Evolutionary conservation across 176 grass and related monocot species (phyloP), one percentile per base, ranked within the genome.

Genomic region (Miscanthus lutarioriparius): DNA sequence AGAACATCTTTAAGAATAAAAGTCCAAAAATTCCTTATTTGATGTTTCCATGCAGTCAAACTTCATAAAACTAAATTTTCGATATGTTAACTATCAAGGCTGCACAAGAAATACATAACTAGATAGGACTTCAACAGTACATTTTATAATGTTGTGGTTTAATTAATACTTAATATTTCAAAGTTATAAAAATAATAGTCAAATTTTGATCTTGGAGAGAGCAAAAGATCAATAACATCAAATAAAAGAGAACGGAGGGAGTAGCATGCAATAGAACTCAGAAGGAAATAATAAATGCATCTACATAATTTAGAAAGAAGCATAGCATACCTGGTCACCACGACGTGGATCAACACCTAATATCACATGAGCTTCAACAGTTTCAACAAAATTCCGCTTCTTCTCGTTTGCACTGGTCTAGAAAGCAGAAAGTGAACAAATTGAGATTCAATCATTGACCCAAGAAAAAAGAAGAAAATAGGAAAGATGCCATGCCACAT

Each of bases 321-420:
- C 15, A 22, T 23, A 74, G 19, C 39, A 75, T 53, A 94, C 96
- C 91, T 96, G 96, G 67, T 96, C 96, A 69, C 96, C 91, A 83
- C 93, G 93, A 64, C 91, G 93, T 86, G 96, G 96, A 91, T 96
- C 93, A 73, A 98, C 96, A 81, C 96, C 96, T 85, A 98, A 81
- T 84, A 90, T 94, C 35, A 96, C 96, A 87, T 98, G 96, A 81
- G 96, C 96, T 88, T 98, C 96, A 85, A 98, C 61, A 25, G 93
- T 98, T 90, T 96, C 96, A 13, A 83, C 15, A 26, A 98, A 98
- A 80, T 86, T 90, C 28, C 93, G 65, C 78, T 90, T 87, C 84
- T 91, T 87, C 70, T 91, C 89, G 37, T 70, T 96, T 82, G 91
- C 85, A 86, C 87, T 94, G 58, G 75, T 84, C 96, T 98, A 81